Evolutionary conservation across 352 stramenopile species (phyloP).

Genomic region (Nothophytophthora sp.): DNA sequence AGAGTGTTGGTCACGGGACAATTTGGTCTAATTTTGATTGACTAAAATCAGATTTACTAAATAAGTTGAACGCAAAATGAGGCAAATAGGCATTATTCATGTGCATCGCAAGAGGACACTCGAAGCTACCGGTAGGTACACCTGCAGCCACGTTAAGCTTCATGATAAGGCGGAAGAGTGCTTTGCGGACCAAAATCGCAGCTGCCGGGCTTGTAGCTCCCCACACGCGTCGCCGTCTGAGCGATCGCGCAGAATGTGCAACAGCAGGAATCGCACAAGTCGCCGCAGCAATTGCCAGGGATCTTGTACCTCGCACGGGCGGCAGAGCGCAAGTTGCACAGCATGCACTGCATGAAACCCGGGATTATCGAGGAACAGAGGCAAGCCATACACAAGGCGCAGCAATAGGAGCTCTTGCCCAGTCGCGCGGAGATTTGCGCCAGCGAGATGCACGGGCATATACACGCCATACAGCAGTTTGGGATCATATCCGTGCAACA

Average conservation of each 20-base stretch:
- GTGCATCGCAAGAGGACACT: neutral
- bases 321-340: conserved; percentile 27
- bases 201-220: conserved; percentile 40
- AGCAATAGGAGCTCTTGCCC: conserved; percentile 21
- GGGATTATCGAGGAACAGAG: neutral
- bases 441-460: conserved; percentile 41
- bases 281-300: conserved; percentile 19
- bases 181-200: conserved; percentile 30
- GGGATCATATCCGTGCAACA: conserved; percentile 33
- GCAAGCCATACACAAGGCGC: conserved; percentile 4
- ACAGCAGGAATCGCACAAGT: conserved; percentile 24
- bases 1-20: too few species aligned
- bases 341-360: neutral
- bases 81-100: neutral
- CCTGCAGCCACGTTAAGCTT: conserved; percentile 7
- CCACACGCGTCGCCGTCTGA: conserved; percentile 38
- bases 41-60: too few species aligned
- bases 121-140: too few species aligned
- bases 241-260: conserved; percentile 40
- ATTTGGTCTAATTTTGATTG: too few species aligned
- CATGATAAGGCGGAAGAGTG: conserved; percentile 9
- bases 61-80: too few species aligned
- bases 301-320: conserved; percentile 32
- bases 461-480: conserved; percentile 34
- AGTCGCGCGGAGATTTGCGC: conserved; percentile 38